Base-by-base conservation (phyloP, 2,329 filamentous ascomycete species). In the Diaporthe amygdali region DNA sequence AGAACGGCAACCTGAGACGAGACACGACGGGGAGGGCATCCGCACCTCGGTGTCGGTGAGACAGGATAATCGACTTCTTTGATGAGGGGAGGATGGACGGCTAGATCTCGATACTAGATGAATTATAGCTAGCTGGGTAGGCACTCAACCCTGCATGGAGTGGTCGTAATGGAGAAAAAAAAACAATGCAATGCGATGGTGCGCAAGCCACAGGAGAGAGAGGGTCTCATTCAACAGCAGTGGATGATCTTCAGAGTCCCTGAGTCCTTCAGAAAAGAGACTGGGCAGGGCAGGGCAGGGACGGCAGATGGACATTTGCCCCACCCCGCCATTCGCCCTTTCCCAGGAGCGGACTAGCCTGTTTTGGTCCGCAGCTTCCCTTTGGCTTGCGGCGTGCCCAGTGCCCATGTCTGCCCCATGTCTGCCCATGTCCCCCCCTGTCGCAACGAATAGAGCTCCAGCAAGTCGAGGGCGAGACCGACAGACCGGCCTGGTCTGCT, bases 391-490 rank as follows among this genome's bases (percentile, higher is more conserved):
- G 27, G 25, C 14, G 59, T 64, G 27, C n/a, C n/a, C n/a, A n/a
- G n/a, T n/a, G n/a, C n/a, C n/a, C n/a, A n/a, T n/a, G n/a, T n/a
- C n/a, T n/a, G n/a, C n/a, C n/a, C n/a, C n/a, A n/a, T n/a, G n/a
- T n/a, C n/a, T n/a, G n/a, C n/a, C n/a, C n/a, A 37, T 64, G 27
- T 49, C 59, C 49, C 17, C 59, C 59, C 20, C 30, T 14, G 37
- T 30, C 41, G 59, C 59, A 49, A 44, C 59, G 59, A 64, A 64
- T 64, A 64, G 59, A 64, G 44, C 59, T 64, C 44, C 30, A 64
- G 59, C 44, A 3, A 49, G 41, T 49, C n/a, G 20, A 64, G 59
- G 59, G 59, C 44, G 44, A 64, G 59, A 47, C 44, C 30, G 30
- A 20, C 59, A 64, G 59, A 47, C 44, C 30, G 30, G 12, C 59